phyloP scores from a whole-genome alignment of 495 filamentous ascomycete species.

The Hyaloscypha variabilis region DNA sequence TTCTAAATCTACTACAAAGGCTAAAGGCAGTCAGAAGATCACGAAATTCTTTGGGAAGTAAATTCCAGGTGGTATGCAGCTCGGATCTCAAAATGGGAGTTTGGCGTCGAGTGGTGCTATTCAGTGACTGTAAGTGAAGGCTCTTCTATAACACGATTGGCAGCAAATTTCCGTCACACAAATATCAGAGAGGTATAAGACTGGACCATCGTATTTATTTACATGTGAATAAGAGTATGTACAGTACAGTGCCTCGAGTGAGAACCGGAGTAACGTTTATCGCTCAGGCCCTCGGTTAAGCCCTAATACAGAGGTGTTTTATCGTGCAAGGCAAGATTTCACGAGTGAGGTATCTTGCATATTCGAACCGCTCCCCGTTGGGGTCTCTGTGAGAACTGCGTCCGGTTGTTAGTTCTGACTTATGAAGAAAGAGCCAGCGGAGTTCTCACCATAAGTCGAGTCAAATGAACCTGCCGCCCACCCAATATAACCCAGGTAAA shows the following conservation, averaged over 20 bases:
- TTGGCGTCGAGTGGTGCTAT: background rate
- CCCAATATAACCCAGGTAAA: slow-evolving; percentile 53
- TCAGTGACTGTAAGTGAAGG: background rate
- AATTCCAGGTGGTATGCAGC: slow-evolving; percentile 11
- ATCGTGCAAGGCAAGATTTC: slow-evolving; percentile 36
- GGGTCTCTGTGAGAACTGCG: slow-evolving; percentile 44
- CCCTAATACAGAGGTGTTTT: too few relatives aligned
- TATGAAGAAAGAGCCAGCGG: background rate
- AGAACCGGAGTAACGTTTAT: background rate
- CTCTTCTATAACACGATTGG: background rate
- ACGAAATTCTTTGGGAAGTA: slow-evolving; percentile 81
- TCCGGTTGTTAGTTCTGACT: slow-evolving; percentile 20
- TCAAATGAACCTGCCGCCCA: slow-evolving; percentile 57
- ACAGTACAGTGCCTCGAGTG: background rate
- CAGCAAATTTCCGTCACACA: background rate
- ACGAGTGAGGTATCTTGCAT: slow-evolving; percentile 46
- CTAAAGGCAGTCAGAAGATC: slow-evolving; percentile 73
- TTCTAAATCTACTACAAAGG: slow-evolving; percentile 43
- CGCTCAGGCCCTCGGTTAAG: background rate
- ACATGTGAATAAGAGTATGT: background rate
- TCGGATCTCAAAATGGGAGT: background rate
- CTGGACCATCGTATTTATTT: background rate
- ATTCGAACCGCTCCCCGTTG: slow-evolving; percentile 37
- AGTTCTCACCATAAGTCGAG: slow-evolving; percentile 20
- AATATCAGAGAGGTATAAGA: background rate